Evolutionary conservation across 345 rosid genomes (phyloP).

Genomic region (Lepidium aucheri): DNA sequence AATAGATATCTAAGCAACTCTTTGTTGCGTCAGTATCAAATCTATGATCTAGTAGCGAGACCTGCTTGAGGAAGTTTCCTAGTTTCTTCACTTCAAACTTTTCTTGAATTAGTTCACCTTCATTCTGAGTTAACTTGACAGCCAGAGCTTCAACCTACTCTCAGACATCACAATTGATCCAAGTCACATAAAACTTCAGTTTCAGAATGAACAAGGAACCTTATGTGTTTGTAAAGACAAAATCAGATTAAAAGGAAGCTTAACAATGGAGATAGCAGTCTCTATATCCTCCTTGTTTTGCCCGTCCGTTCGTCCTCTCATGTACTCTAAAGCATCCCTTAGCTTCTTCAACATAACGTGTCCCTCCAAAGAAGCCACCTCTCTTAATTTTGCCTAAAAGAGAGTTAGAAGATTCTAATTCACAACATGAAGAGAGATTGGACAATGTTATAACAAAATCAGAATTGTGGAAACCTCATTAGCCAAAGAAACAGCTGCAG

Average conservation of each 20-base stretch:
- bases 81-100: slow-evolving; percentile 97
- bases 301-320: slow-evolving; percentile 81
- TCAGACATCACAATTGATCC: background rate
- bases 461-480: slow-evolving; percentile 51
- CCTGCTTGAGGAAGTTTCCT: slow-evolving; percentile 93
- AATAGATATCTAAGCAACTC: background rate
- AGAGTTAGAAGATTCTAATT: background rate
- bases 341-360: slow-evolving; percentile 98
- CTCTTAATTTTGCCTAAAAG: slow-evolving; percentile 70
- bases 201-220: background rate
- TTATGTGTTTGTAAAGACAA: background rate
- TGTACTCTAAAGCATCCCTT: slow-evolving; percentile 92
- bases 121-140: slow-evolving; percentile 94
- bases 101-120: slow-evolving; percentile 95
- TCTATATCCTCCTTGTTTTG: slow-evolving; percentile 92
- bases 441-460: background rate
- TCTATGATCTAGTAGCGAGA: background rate
- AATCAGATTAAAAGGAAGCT: slow-evolving; percentile 2
- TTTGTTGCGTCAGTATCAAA: background rate
- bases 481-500: slow-evolving; percentile 75
- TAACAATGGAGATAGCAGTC: slow-evolving; percentile 93
- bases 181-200: background rate
- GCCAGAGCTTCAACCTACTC: slow-evolving; percentile 91
- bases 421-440: background rate
- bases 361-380: slow-evolving; percentile 94